Conservation (phyloP, 768 basidiomycete genomes). For the Lactarius tabidus region DNA sequence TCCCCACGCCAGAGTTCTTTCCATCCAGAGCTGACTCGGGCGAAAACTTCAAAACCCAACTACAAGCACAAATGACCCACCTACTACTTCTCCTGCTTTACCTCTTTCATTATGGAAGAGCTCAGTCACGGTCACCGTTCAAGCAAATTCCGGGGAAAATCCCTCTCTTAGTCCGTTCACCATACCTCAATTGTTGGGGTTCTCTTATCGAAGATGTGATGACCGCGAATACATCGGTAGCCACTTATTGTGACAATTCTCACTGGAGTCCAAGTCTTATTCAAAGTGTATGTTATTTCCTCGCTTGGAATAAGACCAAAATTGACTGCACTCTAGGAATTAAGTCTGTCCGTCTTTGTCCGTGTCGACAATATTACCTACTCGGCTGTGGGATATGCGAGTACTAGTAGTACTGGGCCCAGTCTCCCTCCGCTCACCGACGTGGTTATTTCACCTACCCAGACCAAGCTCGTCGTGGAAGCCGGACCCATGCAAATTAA, state of each 20-base stretch:
- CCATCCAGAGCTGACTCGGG: not conserved
- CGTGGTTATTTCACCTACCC: not conserved
- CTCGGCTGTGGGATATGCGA: not conserved
- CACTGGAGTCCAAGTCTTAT: too few relatives aligned
- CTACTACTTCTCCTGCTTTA: not conserved
- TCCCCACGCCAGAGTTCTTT: too few relatives aligned
- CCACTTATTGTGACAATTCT: too few relatives aligned
- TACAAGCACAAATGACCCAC: not conserved
- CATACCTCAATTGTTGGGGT: constrained; percentile 27
- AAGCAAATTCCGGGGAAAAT: too few relatives aligned
- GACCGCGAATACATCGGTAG: too few relatives aligned
- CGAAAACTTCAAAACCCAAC: not conserved
- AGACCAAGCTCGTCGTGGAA: not conserved
- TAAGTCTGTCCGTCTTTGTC: not conserved
- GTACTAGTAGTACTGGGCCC: too few relatives aligned
- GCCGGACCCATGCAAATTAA: not conserved
- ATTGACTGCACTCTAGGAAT: too few relatives aligned
- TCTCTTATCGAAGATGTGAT: too few relatives aligned
- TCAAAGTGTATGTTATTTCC: too few relatives aligned
- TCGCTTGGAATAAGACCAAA: too few relatives aligned
- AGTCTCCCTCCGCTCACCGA: not conserved
- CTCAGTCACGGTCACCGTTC: not conserved
- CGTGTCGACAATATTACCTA: not conserved
- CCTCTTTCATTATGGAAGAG: not conserved
- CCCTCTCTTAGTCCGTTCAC: constrained; percentile 30